Percentiles rank a stretch among this genome's conserved stretches.
phyloP scores from a whole-genome alignment of 1,139 yeast species.

The Spathaspora sp. region DNA sequence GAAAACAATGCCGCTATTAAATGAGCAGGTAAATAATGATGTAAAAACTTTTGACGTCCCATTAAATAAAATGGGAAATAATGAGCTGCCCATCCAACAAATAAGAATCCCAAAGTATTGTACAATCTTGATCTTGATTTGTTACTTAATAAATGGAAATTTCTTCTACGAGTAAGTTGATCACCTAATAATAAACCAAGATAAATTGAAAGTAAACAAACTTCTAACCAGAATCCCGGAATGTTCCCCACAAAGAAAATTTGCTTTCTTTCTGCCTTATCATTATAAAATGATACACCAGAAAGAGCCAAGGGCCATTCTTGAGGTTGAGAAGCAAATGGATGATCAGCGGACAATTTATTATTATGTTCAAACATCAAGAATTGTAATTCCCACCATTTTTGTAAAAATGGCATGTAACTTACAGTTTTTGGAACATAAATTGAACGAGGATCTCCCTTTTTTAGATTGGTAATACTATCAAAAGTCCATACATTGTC shows the following conservation, averaged over 20 bases:
- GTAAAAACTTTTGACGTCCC: conserved; percentile 92
- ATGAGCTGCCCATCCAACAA: conserved; percentile 85
- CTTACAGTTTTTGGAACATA: conserved; percentile 60
- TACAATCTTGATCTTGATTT: conserved; percentile 72
- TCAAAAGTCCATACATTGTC: conserved; percentile 79
- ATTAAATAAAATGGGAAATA: conserved; percentile 88
- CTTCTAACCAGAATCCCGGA: conserved; percentile 90
- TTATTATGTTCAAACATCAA: conserved; percentile 93
- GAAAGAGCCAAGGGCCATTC: conserved; percentile 91
- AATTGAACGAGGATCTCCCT: conserved; percentile 57
- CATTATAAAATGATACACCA: conserved; percentile 97
- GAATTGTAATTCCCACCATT: conserved; percentile 87
- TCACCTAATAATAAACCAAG: conserved; percentile 68
- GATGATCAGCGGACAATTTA: conserved; percentile 83
- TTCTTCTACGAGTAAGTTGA: conserved; percentile 75
- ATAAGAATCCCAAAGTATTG: conserved; percentile 80
- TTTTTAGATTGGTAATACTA: conserved; percentile 57
- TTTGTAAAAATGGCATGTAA: conserved; percentile 68
- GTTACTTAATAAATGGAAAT: conserved; percentile 54
- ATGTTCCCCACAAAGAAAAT: conserved; percentile 90
- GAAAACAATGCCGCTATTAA: conserved; percentile 80
- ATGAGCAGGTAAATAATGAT: conserved; percentile 96
- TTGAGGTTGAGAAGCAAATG: conserved; percentile 92
- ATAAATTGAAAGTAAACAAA: conserved; percentile 63
- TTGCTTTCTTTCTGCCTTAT: conserved; percentile 61